A percentile compares a stretch with the other conserved stretches of the same genome.
phyloP scores from a whole-genome alignment of 2,329 filamentous ascomycete species.

The Pestalotiopsis sp. region DNA sequence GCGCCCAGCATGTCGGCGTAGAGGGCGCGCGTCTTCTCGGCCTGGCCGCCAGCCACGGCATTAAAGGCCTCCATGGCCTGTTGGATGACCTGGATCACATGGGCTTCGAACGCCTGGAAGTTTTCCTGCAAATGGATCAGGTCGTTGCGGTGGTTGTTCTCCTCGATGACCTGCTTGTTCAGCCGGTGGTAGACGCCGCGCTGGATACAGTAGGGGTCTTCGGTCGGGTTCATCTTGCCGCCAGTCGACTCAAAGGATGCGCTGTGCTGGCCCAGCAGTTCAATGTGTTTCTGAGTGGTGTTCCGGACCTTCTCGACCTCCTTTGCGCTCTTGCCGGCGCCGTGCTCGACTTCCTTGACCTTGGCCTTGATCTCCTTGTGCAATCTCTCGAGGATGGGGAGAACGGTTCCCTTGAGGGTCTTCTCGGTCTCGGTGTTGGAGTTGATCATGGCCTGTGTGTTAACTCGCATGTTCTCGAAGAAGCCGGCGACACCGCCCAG shows the following conservation, averaged over 20 bases:
- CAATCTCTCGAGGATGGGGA: constrained; percentile 85
- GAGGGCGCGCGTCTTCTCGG: constrained; percentile 77
- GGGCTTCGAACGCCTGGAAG: constrained; percentile 83
- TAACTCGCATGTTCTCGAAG: constrained; percentile 91
- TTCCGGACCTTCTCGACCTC: constrained; percentile 87
- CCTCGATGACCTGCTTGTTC: constrained; percentile 87
- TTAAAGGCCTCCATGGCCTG: constrained; percentile 81
- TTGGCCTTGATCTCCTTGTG: constrained; percentile 98
- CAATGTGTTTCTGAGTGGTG: constrained; percentile 91
- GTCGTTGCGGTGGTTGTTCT: constrained; percentile 95
- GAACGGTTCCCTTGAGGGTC: constrained; percentile 79
- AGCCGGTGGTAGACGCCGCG: constrained; percentile 81
- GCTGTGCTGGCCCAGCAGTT: constrained; percentile 84
- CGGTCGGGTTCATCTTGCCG: constrained; percentile 66
- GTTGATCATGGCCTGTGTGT: constrained; percentile 86
- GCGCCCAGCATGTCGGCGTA: constrained; percentile 81
- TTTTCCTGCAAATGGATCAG: constrained; percentile 88
- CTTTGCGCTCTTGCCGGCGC: constrained; percentile 83
- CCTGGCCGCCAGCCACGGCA: constrained; percentile 75
- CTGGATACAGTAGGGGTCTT: constrained; percentile 88
- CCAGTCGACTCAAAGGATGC: constrained; percentile 76
- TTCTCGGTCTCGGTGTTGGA: constrained; percentile 90
- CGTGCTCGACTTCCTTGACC: constrained; percentile 80
- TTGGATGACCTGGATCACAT: constrained; percentile 81
- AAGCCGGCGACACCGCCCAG: constrained; percentile 85